Evolutionary conservation across 2,329 filamentous ascomycete genomes (phyloP), one percentile per base, ranked within the genome.

Genomic region (Diatrype stigma): DNA sequence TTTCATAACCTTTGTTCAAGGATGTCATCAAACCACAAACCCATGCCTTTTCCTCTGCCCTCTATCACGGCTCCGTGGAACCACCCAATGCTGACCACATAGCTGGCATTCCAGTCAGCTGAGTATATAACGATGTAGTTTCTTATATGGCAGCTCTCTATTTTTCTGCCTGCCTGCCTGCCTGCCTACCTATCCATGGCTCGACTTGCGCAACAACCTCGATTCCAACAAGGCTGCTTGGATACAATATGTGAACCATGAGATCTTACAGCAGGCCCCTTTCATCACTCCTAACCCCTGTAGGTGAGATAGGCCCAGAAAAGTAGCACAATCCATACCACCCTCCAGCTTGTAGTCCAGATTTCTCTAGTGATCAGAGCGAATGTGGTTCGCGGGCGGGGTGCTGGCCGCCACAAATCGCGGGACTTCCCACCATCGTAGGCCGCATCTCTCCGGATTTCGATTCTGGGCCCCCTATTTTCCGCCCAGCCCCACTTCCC

Each of bases 291-390:
- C 16, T 17, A 89, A 56, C 85, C 85, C 62, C 76, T 77, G 70
- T 79, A 82, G 51, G 85, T 75, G 59, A 93, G 70, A 70, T 84
- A 89, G 28, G 75, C 74, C 75, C 88, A 94, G 66, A 84, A 84
- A 14, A 73, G 57, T 42, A 85, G 67, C 19, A 81, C 82, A 67
- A 88, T 79, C 76, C 80, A 82, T 6, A 75, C 75, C 3, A 91
- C 84, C 45, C 80, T 74, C 71, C 80, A 83, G 17, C 85, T 60
- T 42, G 80, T 85, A 8, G 74, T 78, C 69, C 76, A 77, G 35
- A 90, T 69, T 66, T 93, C 87, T 23, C 75, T 72, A 30, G 73
- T 65, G 6, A 87, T 77, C 4, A 81, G 64, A 1, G 67, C 65
- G 2, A 79, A 65, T 21, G 67, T 72, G 47, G 70, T 68, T 66